Evolutionary conservation across 495 filamentous ascomycete species (phyloP).

Genomic region (Penicillium paxilli): DNA sequence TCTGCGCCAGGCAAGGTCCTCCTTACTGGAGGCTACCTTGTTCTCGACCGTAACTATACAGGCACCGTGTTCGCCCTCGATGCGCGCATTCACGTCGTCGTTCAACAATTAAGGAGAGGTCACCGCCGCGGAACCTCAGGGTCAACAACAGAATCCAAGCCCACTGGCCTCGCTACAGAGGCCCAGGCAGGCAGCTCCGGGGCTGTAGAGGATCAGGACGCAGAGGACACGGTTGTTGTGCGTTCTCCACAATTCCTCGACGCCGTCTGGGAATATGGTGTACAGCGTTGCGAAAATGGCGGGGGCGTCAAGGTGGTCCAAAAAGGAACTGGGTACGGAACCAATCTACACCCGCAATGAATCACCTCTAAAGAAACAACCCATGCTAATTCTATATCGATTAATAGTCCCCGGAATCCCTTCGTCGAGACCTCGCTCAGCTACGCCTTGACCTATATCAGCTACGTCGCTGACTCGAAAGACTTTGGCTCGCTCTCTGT

Average conservation of each 20-base stretch:
- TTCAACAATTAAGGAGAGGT: slow-evolving; percentile 53
- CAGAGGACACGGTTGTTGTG: slow-evolving; percentile 66
- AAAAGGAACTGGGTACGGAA: slow-evolving; percentile 69
- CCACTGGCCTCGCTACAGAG: slow-evolving; percentile 6
- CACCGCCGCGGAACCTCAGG: slow-evolving; percentile 26
- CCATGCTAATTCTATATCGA: not conserved
- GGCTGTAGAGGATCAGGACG: slow-evolving; percentile 24
- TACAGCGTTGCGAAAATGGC: slow-evolving; percentile 62
- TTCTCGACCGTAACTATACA: slow-evolving; percentile 84
- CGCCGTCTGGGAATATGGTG: slow-evolving; percentile 83
- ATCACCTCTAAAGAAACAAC: not conserved
- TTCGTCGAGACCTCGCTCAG: slow-evolving; percentile 89
- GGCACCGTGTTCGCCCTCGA: slow-evolving; percentile 93
- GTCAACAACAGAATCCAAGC: slow-evolving; percentile 19
- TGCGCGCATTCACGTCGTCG: slow-evolving; percentile 85
- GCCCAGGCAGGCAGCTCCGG: not conserved
- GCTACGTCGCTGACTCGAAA: slow-evolving; percentile 51
- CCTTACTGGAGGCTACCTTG: slow-evolving; percentile 90
- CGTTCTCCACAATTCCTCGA: slow-evolving; percentile 86
- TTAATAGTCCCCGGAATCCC: slow-evolving; percentile 57
- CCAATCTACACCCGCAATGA: not conserved
- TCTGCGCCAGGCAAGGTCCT: slow-evolving; percentile 97
- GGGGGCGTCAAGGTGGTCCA: slow-evolving; percentile 76
- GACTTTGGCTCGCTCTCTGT: slow-evolving; percentile 67
- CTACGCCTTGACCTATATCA: slow-evolving; percentile 84